Evolutionary conservation across 495 filamentous ascomycete species (phyloP), one percentile per base, ranked within the genome.

Genomic region (Hypoxylon lenormandii): DNA sequence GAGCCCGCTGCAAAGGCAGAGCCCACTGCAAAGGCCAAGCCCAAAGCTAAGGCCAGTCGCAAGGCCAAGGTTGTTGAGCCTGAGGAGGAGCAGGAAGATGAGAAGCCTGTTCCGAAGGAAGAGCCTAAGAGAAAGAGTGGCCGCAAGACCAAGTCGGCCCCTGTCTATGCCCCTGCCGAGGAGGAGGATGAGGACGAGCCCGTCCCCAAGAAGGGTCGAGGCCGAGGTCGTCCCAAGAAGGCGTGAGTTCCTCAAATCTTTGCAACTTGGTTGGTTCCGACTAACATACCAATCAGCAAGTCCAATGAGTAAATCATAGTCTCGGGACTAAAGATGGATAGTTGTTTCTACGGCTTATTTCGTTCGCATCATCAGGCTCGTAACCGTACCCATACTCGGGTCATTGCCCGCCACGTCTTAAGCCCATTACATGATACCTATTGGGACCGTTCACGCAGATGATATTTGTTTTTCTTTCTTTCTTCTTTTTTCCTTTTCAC

Each of bases 71-170:
- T 49, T 62, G 48, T 47, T 6, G 42, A 71, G 52, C 50, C 18
- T 55, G 61, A 61, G 10, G 57, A 69, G 22, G 73, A 53, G 0
- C 52, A 69, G 15, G 66, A 53, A 48, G 58, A 68, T 2, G 65
- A 69, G 21, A 52, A 61, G n/a, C 38, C 54, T 16, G 66, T 36
- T 5, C 57, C 49, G 6, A 72, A 64, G 22, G 49, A 48, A 23
- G 54, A 62, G 18, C 60, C 69, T 3, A 78, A 77, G 59, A 47
- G 54, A 21, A 78, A 73, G 64, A 66, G 66, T 11, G 70, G 66
- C 45, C 78, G 77, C 37, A 72, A 72, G 56, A 65, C 65, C 8
- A 73, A 69, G 45, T 63, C 59, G 22, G 60, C 60, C 33, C 54
- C 66, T 43, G 64, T 18, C 16, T 53, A 67, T 43, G 64, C 26